phyloP scores from a whole-genome alignment of 352 stramenopile species.

The Phytophthora idaei region DNA sequence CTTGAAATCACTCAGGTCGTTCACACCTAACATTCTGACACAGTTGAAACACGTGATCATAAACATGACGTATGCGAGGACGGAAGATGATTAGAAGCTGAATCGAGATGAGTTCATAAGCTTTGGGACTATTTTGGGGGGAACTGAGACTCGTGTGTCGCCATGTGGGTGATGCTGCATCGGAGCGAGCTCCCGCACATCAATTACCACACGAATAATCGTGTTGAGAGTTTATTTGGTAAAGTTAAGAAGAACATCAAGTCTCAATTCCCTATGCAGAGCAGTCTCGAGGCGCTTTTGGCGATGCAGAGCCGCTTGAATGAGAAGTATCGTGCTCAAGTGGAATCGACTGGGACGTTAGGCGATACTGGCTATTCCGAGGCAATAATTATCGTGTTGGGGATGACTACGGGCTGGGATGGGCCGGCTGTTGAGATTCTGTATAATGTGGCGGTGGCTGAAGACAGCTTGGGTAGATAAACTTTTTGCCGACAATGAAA shows the following conservation, averaged over 20 bases:
- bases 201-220: slow-evolving; percentile 1
- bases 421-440: neutral
- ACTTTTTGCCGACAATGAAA: neutral
- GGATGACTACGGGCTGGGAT: slow-evolving; percentile 9
- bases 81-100: neutral
- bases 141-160: slow-evolving; percentile 1
- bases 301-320: neutral
- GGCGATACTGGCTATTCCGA: neutral
- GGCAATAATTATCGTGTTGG: slow-evolving; percentile 2
- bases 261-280: neutral
- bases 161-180: slow-evolving; percentile 11
- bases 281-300: neutral
- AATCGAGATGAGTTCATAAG: slow-evolving; percentile 1
- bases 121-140: neutral
- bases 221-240: slow-evolving; percentile 10
- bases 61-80: neutral
- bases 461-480: neutral
- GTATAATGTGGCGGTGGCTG: neutral
- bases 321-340: neutral
- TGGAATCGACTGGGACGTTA: neutral
- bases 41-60: neutral
- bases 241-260: slow-evolving; percentile 11
- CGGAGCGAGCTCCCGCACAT: neutral
- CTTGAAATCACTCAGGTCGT: neutral
- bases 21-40: neutral